phyloP scores from a whole-genome alignment of 306 rosid species.

The Vigna reflexopilosa region DNA sequence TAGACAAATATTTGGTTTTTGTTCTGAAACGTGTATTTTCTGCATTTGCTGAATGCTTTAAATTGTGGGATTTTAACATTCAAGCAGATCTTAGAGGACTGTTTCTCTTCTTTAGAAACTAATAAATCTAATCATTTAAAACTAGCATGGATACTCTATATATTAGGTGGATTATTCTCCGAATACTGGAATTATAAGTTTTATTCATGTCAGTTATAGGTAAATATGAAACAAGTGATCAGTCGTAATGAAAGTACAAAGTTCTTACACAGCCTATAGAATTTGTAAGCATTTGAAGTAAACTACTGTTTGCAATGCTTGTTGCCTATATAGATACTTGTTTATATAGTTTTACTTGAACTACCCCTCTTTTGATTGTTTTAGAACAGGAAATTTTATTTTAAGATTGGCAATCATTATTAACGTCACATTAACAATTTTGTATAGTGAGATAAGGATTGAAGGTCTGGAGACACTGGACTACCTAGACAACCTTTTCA shows the following conservation, averaged over 20 bases:
- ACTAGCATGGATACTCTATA: constrained; percentile 2
- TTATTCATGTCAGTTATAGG: background rate
- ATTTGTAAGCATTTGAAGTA: constrained; percentile 4
- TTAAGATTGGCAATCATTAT: constrained; percentile 31
- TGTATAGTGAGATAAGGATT: constrained; percentile 83
- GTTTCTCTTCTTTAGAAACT: constrained; percentile 26
- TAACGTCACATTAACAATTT: constrained; percentile 29
- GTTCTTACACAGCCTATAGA: background rate
- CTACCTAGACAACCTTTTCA: constrained; percentile 81
- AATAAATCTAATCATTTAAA: background rate
- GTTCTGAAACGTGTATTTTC: constrained; percentile 4
- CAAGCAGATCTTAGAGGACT: constrained; percentile 18
- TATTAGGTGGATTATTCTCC: background rate
- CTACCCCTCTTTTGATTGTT: constrained; percentile 11
- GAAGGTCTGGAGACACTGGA: constrained; percentile 96
- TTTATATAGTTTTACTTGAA: background rate
- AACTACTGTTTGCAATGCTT: constrained; percentile 18
- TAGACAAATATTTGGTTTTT: constrained; percentile 7
- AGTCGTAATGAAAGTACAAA: background rate
- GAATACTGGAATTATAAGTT: background rate
- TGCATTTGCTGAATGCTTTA: constrained; percentile 8
- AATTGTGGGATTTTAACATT: too few relatives aligned
- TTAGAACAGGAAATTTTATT: constrained; percentile 15
- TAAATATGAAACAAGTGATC: background rate
- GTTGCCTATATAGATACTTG: background rate